Evolutionary conservation across 305 asterid genomes (phyloP).

Genomic region (Plantago coronopus): DNA sequence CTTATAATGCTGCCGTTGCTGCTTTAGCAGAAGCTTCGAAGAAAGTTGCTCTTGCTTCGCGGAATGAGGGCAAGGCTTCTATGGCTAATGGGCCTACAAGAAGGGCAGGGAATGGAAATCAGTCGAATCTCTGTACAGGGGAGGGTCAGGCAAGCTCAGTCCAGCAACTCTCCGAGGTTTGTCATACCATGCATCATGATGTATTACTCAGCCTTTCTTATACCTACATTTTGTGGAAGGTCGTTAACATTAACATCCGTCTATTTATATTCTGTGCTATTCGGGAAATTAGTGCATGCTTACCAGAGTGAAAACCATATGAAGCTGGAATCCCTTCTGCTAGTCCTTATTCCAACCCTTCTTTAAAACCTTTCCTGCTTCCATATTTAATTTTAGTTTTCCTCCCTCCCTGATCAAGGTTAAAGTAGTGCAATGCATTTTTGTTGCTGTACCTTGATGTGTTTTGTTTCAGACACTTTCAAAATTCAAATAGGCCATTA

Average conservation of each 20-base stretch:
- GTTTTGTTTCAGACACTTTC: too few species aligned
- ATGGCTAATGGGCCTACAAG: conserved; percentile 29
- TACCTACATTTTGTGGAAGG: background rate
- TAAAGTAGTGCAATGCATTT: too few species aligned
- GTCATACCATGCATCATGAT: conserved; percentile 24
- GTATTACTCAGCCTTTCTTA: too few species aligned
- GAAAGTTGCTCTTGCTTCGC: conserved; percentile 40
- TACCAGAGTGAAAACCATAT: too few species aligned
- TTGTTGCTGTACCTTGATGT: too few species aligned
- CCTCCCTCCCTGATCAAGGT: too few species aligned
- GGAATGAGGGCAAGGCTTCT: conserved; percentile 40
- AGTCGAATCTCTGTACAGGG: conserved; percentile 15
- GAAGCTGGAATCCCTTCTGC: too few species aligned
- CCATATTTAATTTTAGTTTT: too few species aligned
- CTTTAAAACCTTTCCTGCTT: too few species aligned
- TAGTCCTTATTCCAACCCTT: too few species aligned
- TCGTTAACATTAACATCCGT: conserved; percentile 5
- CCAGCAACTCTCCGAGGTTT: conserved; percentile 73
- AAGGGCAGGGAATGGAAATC: conserved; percentile 25
- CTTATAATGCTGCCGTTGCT: conserved; percentile 43
- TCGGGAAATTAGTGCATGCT: too few species aligned
- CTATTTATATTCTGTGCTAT: background rate
- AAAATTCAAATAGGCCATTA: too few species aligned
- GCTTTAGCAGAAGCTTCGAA: conserved; percentile 54
- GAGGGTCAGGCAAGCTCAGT: conserved; percentile 41